Base-by-base conservation (phyloP, 371 early-diverging fungal genomes). In the Mortierella sp. region DNA sequence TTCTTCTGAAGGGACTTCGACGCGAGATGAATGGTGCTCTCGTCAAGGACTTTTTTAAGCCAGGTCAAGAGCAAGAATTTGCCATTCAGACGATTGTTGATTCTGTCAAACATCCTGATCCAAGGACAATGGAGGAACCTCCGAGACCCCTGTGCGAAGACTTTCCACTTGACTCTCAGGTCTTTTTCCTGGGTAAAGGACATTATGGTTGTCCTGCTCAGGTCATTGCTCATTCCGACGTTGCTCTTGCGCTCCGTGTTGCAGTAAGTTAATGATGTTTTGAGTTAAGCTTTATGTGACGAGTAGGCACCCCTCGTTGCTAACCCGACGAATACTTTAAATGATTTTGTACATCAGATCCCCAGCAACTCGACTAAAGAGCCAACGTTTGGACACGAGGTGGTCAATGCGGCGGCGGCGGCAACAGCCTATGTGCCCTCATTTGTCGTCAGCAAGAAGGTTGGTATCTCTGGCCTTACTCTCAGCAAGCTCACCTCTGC, bases 401-500 rank as follows among this genome's bases (percentile, higher is more conserved):
- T 89, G 59, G 85, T 86, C 7, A 70, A 68, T n/a, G 73, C 84
- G 2, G 84, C 87, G 46, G 72, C 71, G 30, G 21, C 63, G 11
- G 45, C 28, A 21, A 30, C 84, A 0, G 67, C 74, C 11, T 98
- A 95, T 84, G 51, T 71, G 25, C 91, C 95, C 3, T 84, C 90
- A 0, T 92, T 83, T 69, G 82, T 74, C 11, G 85, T 96, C n/a
- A 86, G 88, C 64, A 91, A 88, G 65, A 77, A 80, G 52, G 64
- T 95, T 23, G 83, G 86, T 2, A 82, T 96, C 2, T 83, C 87
- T 2, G 51, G 88, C 11, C 64, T 94, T 55, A 82, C 87, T 5
- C 84, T 98, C 11, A 93, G 96, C 68, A 93, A 92, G 66, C 74
- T 98, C 26, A 93, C 97, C 0, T 94, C 98, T 0, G 87, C 91